These are phyloP conservation scores for Diutina neorugosa DNA, from an alignment of 1,139 yeast species.

Conservation along the genomic window DNA sequence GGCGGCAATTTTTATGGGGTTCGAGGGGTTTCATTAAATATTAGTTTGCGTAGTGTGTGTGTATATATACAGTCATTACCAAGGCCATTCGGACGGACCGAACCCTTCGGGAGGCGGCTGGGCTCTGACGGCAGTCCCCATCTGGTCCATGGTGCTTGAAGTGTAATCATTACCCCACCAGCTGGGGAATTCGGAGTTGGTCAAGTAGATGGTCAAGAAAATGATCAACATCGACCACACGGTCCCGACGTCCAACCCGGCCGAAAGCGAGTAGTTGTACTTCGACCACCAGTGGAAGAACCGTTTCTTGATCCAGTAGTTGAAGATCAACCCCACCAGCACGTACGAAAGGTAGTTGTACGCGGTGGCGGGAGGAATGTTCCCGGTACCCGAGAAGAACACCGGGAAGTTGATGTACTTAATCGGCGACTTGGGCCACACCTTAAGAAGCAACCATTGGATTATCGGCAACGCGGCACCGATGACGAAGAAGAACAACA, in stretches of 20 bases:
- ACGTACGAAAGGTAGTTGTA: constrained; percentile 27
- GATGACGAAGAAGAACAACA: constrained; percentile 29
- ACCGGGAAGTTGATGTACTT: constrained; percentile 37
- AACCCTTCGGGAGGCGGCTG: constrained; percentile 8
- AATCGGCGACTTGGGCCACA: constrained; percentile 35
- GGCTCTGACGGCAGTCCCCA: constrained; percentile 7
- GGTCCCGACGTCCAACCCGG: constrained; percentile 27
- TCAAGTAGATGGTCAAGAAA: constrained; percentile 14
- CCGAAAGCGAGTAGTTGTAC: constrained; percentile 11
- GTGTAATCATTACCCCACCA: constrained; percentile 12
- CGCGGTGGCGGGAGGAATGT: constrained; percentile 37
- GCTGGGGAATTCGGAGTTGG: constrained; percentile 18
- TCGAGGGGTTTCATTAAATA: not conserved
- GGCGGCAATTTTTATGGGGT: not conserved
- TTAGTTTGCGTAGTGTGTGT: not conserved
- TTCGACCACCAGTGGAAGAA: constrained; percentile 38
- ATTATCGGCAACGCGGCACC: constrained; percentile 23
- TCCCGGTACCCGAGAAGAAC: constrained; percentile 35
- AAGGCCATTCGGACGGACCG: constrained; percentile 15
- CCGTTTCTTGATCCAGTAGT: constrained; percentile 29
- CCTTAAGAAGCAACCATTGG: constrained; percentile 35
- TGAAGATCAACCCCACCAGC: constrained; percentile 36
- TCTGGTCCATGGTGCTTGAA: constrained; percentile 8
- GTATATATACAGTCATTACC: not conserved
- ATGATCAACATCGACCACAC: constrained; percentile 20